Base-by-base conservation (phyloP, 2,329 filamentous ascomycete genomes). In the Neonectria sp. region DNA sequence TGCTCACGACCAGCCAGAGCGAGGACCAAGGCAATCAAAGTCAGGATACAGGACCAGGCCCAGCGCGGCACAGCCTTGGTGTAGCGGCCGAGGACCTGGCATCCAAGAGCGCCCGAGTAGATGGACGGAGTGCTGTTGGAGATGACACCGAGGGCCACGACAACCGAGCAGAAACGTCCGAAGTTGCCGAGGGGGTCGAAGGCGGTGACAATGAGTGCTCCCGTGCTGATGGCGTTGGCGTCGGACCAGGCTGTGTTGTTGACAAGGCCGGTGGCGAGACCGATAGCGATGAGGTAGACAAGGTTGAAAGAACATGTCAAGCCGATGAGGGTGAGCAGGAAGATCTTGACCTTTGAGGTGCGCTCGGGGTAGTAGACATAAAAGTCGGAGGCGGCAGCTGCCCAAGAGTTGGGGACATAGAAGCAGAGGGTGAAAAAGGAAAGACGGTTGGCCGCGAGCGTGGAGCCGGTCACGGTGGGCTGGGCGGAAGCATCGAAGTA, bases 341-440 rank as follows among this genome's bases (percentile, higher is more conserved):
- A 95, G 67, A 95, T 85, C 67, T 90, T 89, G 48, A 78, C 78
- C 25, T 89, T 86, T 33, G 87, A 87, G 46, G 89, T 89, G 27
- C 81, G 84, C 3, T 85, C 82, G 0, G 92, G 92, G 74, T 95
- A 93, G 80, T 95, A 95, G 57, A 94, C 92, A 25, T 92, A 94
- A 79, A 95, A 95, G 76, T 95, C 93, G 9, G 92, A 91, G 0
- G 93, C 92, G 67, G 91, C 93, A 7, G 88, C 88, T 1, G 91
- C 90, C 93, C 93, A 96, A 0, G 77, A 79, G 43, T 78, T 79
- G 24, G 78, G 77, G 5, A 78, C 71, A 25, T 90, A 90, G 13
- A 92, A 82, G 70, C 89, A 92, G 53, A 94, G 82, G 12, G 89
- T 91, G 78, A 94, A 92, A 79, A 93, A 94, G 5, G 90, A 91